Percentiles rank a stretch among this genome's conserved stretches.
Conservation (phyloP, 495 filamentous ascomycete species). For the Penicillium herquei region DNA sequence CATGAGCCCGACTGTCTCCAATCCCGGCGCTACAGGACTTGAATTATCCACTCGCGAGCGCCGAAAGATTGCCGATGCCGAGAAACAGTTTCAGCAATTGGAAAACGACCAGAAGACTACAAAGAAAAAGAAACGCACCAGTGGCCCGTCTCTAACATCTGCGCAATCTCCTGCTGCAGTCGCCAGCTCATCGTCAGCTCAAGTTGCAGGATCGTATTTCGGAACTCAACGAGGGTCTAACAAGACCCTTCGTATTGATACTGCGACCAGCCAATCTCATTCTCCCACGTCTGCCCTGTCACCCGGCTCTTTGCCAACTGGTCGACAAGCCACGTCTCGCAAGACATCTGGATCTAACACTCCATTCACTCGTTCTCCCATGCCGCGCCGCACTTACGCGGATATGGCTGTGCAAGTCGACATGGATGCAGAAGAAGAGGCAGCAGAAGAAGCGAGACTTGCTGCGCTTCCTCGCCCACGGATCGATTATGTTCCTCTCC, state of each 20-base stretch:
- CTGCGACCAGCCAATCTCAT: conserved; percentile 21
- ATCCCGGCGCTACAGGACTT: conserved; percentile 34
- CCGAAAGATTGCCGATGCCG: conserved; percentile 79
- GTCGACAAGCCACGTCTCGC: conserved; percentile 26
- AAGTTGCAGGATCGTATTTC: conserved; percentile 15
- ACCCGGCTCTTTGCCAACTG: conserved; percentile 14
- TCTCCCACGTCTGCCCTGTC: conserved; percentile 30
- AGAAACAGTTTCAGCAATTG: conserved; percentile 66
- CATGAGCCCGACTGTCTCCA: conserved; percentile 58
- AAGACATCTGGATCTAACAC: conserved; percentile 33
- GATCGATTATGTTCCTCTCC: conserved; percentile 35
- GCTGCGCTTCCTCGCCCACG: conserved; percentile 12
- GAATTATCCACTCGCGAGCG: conserved; percentile 84
- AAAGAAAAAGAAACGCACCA: conserved; percentile 48
- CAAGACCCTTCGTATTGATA: conserved; percentile 23
- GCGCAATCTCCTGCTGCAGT: conserved; percentile 29
- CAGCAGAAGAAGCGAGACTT: conserved; percentile 8
- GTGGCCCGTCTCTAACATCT: conserved; percentile 31
- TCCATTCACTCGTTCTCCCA: conserved; percentile 23
- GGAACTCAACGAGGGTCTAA: conserved; percentile 7
- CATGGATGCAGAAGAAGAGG: conserved; percentile 31
- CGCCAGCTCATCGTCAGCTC: conserved; percentile 14
- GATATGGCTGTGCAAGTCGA: conserved; percentile 49
- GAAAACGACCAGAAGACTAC: conserved; percentile 50
- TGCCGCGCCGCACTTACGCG: conserved; percentile 38